Conservation (phyloP, 768 basidiomycete genomes). For the Lyophyllum atratum region DNA sequence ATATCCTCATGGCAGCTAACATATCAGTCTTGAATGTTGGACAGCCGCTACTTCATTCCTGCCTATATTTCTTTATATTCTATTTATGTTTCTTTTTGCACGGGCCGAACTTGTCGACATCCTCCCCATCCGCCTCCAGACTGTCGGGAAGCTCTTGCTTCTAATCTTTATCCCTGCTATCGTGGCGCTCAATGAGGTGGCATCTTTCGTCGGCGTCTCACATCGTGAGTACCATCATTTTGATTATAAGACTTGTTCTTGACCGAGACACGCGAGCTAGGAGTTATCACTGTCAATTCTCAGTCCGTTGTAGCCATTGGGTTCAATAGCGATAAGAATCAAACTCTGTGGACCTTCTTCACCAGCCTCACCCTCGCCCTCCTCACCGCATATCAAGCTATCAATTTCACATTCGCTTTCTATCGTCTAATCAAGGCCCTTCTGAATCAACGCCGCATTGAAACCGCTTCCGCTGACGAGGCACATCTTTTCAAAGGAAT, state of each 20-base stretch:
- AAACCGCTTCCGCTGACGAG: conserved; percentile 43
- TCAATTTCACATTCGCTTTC: conserved; percentile 60
- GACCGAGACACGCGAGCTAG: conserved; percentile 7
- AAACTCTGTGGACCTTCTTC: conserved; percentile 56
- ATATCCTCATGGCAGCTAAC: no score
- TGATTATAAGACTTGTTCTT: neutral
- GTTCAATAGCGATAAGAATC: conserved; percentile 37
- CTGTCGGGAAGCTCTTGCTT: conserved; percentile 44
- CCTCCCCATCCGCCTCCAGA: conserved; percentile 52
- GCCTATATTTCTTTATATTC: conserved; percentile 63
- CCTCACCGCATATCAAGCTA: conserved; percentile 56
- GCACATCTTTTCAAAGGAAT: conserved; percentile 59
- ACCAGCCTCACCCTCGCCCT: conserved; percentile 61
- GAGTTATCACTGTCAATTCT: conserved; percentile 2
- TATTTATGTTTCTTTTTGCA: conserved; percentile 63
- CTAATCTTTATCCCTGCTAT: conserved; percentile 58
- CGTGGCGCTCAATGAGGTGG: conserved; percentile 55
- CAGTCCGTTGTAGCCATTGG: conserved; percentile 33
- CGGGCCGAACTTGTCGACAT: conserved; percentile 48
- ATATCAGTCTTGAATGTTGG: no score
- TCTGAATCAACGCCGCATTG: conserved; percentile 52
- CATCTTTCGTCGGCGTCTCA: conserved; percentile 63
- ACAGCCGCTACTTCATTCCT: conserved; percentile 61
- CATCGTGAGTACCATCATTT: conserved; percentile 46
- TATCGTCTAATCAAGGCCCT: conserved; percentile 55